Conservation (phyloP, 2,329 filamentous ascomycete genomes). For the Aureobasidium lini region DNA sequence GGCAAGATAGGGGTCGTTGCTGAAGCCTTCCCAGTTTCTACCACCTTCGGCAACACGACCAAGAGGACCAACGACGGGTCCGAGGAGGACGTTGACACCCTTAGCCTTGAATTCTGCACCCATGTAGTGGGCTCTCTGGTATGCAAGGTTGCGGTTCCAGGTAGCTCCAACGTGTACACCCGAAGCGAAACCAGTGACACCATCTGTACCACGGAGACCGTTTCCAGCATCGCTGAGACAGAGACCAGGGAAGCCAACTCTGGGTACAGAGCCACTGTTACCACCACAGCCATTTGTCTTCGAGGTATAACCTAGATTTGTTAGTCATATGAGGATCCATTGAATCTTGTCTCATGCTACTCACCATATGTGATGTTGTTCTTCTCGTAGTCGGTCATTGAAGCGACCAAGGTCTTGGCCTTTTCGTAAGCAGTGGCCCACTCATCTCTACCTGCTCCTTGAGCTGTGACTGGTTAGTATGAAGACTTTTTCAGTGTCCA, state of each 20-base stretch:
- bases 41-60: conserved; percentile 61
- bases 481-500: neutral
- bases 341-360: no score
- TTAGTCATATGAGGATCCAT: neutral
- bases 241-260: conserved; percentile 33
- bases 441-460: conserved; percentile 27
- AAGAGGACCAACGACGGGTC: conserved; percentile 60
- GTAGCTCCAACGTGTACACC: conserved; percentile 28
- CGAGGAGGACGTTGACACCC: conserved; percentile 58
- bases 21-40: conserved; percentile 70
- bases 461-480: conserved; percentile 16
- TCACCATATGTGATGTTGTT: conserved; percentile 30
- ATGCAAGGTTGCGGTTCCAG: conserved; percentile 44
- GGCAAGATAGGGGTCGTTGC: conserved; percentile 59
- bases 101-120: conserved; percentile 47
- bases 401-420: conserved; percentile 26
- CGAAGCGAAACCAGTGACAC: conserved; percentile 36
- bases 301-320: conserved; percentile 3
- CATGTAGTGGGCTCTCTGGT: conserved; percentile 46
- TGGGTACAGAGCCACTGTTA: conserved; percentile 27
- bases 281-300: conserved; percentile 30
- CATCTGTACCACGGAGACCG: conserved; percentile 36
- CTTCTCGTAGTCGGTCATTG: conserved; percentile 31
- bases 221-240: conserved; percentile 36
- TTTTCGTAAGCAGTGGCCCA: conserved; percentile 27